Conservation (phyloP, 495 filamentous ascomycete genomes). For the Penicillium dipodomyicola region DNA sequence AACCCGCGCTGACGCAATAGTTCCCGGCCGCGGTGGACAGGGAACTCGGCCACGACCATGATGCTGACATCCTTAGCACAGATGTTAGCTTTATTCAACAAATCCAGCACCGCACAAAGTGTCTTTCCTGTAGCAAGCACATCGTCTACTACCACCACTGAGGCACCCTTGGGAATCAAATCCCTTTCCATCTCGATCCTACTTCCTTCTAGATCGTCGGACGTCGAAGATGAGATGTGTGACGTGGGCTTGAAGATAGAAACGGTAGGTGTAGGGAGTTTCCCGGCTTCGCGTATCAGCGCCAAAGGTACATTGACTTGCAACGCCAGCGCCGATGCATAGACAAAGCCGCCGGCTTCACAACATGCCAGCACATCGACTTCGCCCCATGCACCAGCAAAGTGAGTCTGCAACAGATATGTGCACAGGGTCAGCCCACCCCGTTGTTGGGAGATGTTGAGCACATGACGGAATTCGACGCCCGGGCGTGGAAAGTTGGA, state of each 20-base stretch:
- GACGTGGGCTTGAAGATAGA: conserved; percentile 51
- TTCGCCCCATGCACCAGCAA: conserved; percentile 50
- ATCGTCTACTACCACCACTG: conserved; percentile 63
- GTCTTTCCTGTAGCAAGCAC: conserved; percentile 61
- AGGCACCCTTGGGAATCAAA: conserved; percentile 42
- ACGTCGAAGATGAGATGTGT: conserved; percentile 54
- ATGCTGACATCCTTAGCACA: conserved; percentile 43
- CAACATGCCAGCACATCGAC: conserved; percentile 50
- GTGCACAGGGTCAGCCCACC: conserved; percentile 55
- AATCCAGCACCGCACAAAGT: conserved; percentile 55
- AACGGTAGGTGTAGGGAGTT: conserved; percentile 58
- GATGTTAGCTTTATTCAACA: conserved; percentile 50
- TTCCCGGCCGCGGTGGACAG: conserved; percentile 55
- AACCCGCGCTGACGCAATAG: conserved; percentile 53
- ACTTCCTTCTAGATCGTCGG: conserved; percentile 33
- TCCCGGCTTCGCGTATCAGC: conserved; percentile 57
- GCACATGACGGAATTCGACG: conserved; percentile 58
- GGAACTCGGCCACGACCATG: conserved; percentile 63
- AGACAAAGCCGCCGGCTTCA: conserved; percentile 59
- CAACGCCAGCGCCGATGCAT: conserved; percentile 52
- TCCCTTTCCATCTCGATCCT: conserved; percentile 53
- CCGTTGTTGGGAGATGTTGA: conserved; percentile 55
- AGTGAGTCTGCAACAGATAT: conserved; percentile 49
- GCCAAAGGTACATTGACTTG: conserved; percentile 48
- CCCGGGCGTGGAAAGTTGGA: conserved; percentile 52